These are phyloP conservation scores for Metahyphopichia silvanorum DNA, from an alignment of 805 yeast genomes.

Conservation along the genomic window DNA sequence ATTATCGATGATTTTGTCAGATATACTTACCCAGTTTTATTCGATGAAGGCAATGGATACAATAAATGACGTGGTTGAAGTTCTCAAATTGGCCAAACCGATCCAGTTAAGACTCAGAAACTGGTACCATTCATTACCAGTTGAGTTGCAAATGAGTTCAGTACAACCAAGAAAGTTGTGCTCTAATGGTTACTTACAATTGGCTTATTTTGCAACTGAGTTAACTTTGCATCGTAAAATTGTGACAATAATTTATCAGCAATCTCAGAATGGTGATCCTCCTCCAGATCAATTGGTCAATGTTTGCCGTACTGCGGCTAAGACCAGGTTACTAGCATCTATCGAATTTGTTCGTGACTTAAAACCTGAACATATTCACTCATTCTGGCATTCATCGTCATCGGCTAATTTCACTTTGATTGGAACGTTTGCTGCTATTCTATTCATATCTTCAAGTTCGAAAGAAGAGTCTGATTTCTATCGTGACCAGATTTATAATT, in stretches of 20 bases:
- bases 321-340: conserved; percentile 76
- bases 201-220: conserved; percentile 88
- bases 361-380: conserved; percentile 77
- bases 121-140: conserved; percentile 76
- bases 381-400: conserved; percentile 88
- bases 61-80: conserved; percentile 58
- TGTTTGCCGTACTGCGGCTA: conserved; percentile 85
- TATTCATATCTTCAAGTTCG: conserved; percentile 63
- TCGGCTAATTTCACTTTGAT: conserved; percentile 75
- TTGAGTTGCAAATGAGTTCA: conserved; percentile 58
- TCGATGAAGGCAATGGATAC: conserved; percentile 63
- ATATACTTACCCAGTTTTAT: conserved; percentile 68
- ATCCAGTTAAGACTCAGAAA: conserved; percentile 64
- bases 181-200: conserved; percentile 73
- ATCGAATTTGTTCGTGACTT: conserved; percentile 73
- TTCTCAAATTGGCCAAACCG: conserved; percentile 77
- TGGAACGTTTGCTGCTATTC: conserved; percentile 82
- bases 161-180: conserved; percentile 60
- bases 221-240: conserved; percentile 80
- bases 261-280: conserved; percentile 25
- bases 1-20: conserved; percentile 64
- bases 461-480: conserved; percentile 63
- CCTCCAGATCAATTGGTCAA: conserved; percentile 34
- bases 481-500: conserved; percentile 68
- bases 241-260: conserved; percentile 49